Evolutionary conservation across 257 asterid genomes (phyloP), one percentile per base, ranked within the genome.

Genomic region (Scutellaria galericulata): DNA sequence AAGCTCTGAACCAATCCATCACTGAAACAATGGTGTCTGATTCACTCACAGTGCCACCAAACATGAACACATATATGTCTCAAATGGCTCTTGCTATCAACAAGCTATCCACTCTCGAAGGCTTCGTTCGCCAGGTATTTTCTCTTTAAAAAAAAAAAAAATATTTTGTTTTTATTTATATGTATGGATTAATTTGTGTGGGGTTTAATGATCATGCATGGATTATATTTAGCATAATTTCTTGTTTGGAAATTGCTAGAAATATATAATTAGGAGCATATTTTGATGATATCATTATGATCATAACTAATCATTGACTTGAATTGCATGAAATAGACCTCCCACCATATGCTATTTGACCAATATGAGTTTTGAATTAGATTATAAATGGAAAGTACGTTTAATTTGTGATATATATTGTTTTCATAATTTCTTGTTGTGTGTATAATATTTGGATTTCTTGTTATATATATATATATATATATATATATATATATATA

Each of bases 41-140:
- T 60, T 80, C 87, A 47, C 85, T 91, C 11, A 79, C 75, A 42
- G 72, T 68, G 12, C 82, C 91, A 7, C 74, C 84, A 0, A 81
- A 83, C 72, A 79, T 86, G 86, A 83, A 77, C 42, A 75, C 72
- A 7, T 89, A 80, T 77, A 87, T 85, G 91, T 77, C 79, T 9
- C 97, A 91, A 50, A 85, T 89, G 91, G 85, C 89, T 9, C 12
- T 83, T 1, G 96, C 97, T 72, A 74, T 91, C 64, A 86, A 59
- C 83, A 82, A 87, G 50, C 86, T 91, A 68, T 41, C 88, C 3
- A 78, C 87, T 2, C 82, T 87, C 31, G 93, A 91, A 73, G 86
- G 81, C 3, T 85, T 87, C 40, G 78, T 87, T 15, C 53, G 80
- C 56, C 96, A 91, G 97, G 97, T 24, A 24, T 1, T 24, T 24